These are phyloP conservation scores for Rhodomyrtus psidioides DNA, from an alignment of 441 rosid genomes.

Conservation along the genomic window DNA sequence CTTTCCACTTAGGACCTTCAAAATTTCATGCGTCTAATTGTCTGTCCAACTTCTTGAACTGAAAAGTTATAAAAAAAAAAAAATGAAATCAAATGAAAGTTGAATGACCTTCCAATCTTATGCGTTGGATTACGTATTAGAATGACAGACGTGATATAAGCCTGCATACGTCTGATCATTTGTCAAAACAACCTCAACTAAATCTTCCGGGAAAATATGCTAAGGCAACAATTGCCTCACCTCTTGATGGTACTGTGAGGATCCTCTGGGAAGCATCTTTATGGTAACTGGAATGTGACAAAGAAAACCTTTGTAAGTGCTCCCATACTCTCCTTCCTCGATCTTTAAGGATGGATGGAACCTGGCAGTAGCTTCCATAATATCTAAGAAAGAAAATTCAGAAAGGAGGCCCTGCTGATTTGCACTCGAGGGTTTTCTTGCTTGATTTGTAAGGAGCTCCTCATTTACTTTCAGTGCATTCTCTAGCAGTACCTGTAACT, in stretches of 20 bases:
- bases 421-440: neutral
- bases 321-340: slow-evolving; percentile 8
- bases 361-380: neutral
- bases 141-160: neutral
- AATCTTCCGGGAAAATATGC: neutral
- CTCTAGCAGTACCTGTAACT: neutral
- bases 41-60: neutral
- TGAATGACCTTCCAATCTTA: neutral
- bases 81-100: neutral
- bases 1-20: neutral
- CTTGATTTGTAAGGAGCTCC: neutral
- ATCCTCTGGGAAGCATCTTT: slow-evolving; percentile 1
- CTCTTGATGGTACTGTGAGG: slow-evolving; percentile 6
- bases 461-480: neutral
- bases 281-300: neutral
- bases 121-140: neutral
- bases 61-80: neutral
- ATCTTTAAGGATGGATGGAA: slow-evolving; percentile 5
- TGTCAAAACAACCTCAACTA: neutral
- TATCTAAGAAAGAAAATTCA: neutral
- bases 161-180: neutral
- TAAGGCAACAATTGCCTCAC: neutral
- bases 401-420: neutral
- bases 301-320: slow-evolving; percentile 6
- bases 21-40: neutral